Base-by-base conservation (phyloP, 2,329 filamentous ascomycete genomes). In the Aspergillus jensenii region DNA sequence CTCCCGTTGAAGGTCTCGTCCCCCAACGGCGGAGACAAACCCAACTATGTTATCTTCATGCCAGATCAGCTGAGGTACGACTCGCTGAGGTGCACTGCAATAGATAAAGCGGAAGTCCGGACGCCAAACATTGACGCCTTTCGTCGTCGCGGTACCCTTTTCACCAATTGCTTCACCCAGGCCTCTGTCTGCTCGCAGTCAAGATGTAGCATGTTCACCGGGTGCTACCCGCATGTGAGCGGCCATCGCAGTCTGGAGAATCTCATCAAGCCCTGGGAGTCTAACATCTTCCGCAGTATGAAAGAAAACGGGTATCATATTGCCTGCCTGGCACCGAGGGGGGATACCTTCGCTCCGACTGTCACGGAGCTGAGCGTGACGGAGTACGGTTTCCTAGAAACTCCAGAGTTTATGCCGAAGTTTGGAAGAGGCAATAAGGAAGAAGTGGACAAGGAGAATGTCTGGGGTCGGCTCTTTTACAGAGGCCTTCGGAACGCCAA, bases 211-310 rank as follows among this genome's bases (percentile, higher is more conserved):
- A 79, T 81, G 72, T 81, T 81, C 56, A 81, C 78, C 0, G 79
- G 78, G 12, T 71, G 69, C 8, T 81, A 81, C 49, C 77, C 78
- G 0, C 79, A 81, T 52, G 77, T 81, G 14, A 73, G 67, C 21
- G 78, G 79, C 1, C 78, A 81, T 62, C 74, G 79, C 25, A 77
- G 70, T 23, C 73, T 81, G 4, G 70, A 81, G 17, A 80, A 79
- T 39, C 70, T 81, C 8, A 75, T 81, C 61, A 81, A 81, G 59
- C 78, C 78, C 0, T 78, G 77, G 77, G 78, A 81, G 59, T 77
- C 76, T 1, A 81, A 81, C 48, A 51, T 81, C 2, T 79, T 81
- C 58, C 73, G 77, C 7, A 73, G 67, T 2, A 58, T 81, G 12
- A 78, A 78, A 50, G 78, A 80, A 41, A 62, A 65, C 0, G 79